Conservation (phyloP, 164 flowering plant species). For the Protea cynaroides region DNA sequence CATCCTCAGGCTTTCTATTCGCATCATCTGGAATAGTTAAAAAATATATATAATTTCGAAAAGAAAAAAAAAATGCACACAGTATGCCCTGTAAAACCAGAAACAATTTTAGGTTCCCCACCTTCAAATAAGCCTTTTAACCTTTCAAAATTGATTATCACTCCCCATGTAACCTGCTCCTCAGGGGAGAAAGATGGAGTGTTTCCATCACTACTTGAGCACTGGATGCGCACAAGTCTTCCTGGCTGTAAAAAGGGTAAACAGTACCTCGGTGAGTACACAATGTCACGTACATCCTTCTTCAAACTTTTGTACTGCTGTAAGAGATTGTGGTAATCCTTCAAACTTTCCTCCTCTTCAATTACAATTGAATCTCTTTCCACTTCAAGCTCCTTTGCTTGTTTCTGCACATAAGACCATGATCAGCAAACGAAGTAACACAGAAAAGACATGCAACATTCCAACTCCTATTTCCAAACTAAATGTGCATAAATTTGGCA, state of each 20-base stretch:
- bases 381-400: conserved; percentile 70
- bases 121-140: conserved; percentile 65
- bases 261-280: conserved; percentile 72
- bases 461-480: not conserved
- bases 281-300: conserved; percentile 72
- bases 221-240: conserved; percentile 61
- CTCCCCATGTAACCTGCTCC: conserved; percentile 87
- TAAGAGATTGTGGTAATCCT: conserved; percentile 64
- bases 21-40: conserved; percentile 48
- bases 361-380: conserved; percentile 85
- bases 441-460: conserved; percentile 1
- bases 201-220: conserved; percentile 43
- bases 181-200: conserved; percentile 53
- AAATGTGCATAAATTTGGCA: not conserved
- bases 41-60: not conserved
- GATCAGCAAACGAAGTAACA: not conserved
- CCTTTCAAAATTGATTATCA: conserved; percentile 72
- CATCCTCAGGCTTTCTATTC: conserved; percentile 72
- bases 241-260: conserved; percentile 91
- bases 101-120: conserved; percentile 17
- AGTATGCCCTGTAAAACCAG: not conserved
- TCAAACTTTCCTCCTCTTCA: conserved; percentile 88
- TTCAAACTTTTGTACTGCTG: conserved; percentile 67
- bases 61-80: not conserved
- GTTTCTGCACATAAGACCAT: conserved; percentile 47